These are phyloP conservation scores for Mallotus repandus DNA, from an alignment of 441 rosid species.

Conservation along the genomic window DNA sequence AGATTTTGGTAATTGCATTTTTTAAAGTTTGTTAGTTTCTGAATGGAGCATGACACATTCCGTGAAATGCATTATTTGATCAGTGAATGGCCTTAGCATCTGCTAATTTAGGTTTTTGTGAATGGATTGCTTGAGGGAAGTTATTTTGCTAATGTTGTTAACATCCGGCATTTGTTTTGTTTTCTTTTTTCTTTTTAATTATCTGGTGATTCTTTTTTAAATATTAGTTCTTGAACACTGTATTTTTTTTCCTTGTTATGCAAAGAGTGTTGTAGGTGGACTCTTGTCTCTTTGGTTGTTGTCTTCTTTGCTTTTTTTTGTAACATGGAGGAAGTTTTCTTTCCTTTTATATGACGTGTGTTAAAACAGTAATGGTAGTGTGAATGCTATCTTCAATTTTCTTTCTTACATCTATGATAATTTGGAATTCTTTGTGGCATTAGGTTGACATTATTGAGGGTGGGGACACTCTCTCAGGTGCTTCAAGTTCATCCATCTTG, in stretches of 20 bases:
- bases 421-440: slow-evolving; percentile 25
- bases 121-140: background rate
- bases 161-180: background rate
- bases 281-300: background rate
- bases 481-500: slow-evolving; percentile 33
- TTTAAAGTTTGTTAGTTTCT: background rate
- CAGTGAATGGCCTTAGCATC: background rate
- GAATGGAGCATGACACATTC: background rate
- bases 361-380: background rate
- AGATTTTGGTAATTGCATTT: background rate
- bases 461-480: slow-evolving; percentile 31
- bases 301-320: background rate
- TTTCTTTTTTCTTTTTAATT: background rate
- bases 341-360: background rate
- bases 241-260: background rate
- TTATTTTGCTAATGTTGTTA: background rate
- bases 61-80: background rate
- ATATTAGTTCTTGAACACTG: background rate
- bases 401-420: slow-evolving; percentile 12
- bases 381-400: background rate
- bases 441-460: slow-evolving; percentile 44
- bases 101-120: background rate
- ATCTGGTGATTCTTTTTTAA: background rate
- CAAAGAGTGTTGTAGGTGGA: background rate
- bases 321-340: background rate